Evolutionary conservation across 257 asterid species (phyloP).

Genomic region (Solanum sitiens): DNA sequence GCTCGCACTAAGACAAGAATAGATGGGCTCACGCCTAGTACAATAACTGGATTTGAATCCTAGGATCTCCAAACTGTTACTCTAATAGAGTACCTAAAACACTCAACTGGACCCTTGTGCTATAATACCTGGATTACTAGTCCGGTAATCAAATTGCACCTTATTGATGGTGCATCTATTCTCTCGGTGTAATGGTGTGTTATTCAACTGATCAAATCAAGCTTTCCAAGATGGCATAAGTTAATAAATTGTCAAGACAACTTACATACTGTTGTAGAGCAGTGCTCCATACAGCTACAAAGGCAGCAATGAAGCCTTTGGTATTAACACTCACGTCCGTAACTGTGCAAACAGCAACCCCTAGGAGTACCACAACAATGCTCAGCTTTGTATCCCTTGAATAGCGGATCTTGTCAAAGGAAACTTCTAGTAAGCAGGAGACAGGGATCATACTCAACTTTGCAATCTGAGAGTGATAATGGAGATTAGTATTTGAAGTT

Average conservation of each 20-base stretch:
- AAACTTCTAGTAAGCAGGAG: constrained; percentile 83
- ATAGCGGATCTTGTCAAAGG: constrained; percentile 22
- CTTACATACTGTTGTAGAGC: constrained; percentile 93
- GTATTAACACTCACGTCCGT: constrained; percentile 88
- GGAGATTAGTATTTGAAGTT: constrained; percentile 2
- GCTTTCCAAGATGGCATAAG: not conserved
- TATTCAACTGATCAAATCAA: not conserved
- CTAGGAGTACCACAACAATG: constrained; percentile 71
- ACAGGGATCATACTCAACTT: constrained; percentile 96
- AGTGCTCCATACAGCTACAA: constrained; percentile 93
- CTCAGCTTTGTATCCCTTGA: constrained; percentile 93
- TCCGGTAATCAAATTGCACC: not conserved
- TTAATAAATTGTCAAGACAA: constrained; percentile 6
- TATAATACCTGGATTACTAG: not conserved
- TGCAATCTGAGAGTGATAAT: constrained; percentile 64
- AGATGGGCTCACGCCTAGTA: not conserved
- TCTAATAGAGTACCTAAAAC: not conserved
- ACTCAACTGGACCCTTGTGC: not conserved
- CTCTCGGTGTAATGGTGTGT: not conserved
- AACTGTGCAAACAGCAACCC: constrained; percentile 92
- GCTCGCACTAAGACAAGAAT: not conserved
- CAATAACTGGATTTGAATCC: not conserved
- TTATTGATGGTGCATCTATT: not conserved
- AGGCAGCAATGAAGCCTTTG: constrained; percentile 87
- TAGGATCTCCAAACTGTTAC: not conserved